Evolutionary conservation across 2,329 filamentous ascomycete species (phyloP).

Genomic region (Eurotiales sp.): DNA sequence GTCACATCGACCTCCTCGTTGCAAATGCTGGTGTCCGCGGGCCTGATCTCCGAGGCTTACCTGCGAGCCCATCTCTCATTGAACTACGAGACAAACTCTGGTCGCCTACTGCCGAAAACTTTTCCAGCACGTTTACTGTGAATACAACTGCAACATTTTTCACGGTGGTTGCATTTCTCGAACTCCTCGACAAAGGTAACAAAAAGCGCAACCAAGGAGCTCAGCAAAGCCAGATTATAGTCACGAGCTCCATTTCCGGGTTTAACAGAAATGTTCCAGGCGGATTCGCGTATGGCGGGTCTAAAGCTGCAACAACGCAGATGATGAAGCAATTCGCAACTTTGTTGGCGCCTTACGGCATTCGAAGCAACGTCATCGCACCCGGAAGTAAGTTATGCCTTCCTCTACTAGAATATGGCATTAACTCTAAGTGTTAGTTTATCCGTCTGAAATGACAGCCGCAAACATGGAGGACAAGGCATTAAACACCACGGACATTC

Average conservation of each 20-base stretch:
- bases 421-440: neutral
- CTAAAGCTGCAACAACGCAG: slow-evolving; percentile 22
- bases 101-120: slow-evolving; percentile 23
- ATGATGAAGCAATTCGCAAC: slow-evolving; percentile 19
- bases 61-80: slow-evolving; percentile 25
- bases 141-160: slow-evolving; percentile 32
- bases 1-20: slow-evolving; percentile 51
- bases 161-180: slow-evolving; percentile 30
- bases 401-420: slow-evolving; percentile 3
- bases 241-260: slow-evolving; percentile 19
- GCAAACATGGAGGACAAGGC: neutral
- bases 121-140: slow-evolving; percentile 22
- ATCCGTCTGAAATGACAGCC: slow-evolving; percentile 10
- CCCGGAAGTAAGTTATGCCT: slow-evolving; percentile 19
- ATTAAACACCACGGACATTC: too few species aligned
- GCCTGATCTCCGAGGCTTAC: slow-evolving; percentile 33
- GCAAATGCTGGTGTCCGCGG: slow-evolving; percentile 48
- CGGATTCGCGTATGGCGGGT: slow-evolving; percentile 19
- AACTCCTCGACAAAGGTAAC: slow-evolving; percentile 33
- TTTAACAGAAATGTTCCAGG: slow-evolving; percentile 22
- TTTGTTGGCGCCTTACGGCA: slow-evolving; percentile 16
- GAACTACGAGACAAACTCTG: slow-evolving; percentile 31
- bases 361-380: slow-evolving; percentile 22
- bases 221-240: slow-evolving; percentile 23
- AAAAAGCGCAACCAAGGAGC: slow-evolving; percentile 1